Evolutionary conservation across 768 basidiomycete genomes (phyloP).

Genomic region (Termitomyces bulborhizus): DNA sequence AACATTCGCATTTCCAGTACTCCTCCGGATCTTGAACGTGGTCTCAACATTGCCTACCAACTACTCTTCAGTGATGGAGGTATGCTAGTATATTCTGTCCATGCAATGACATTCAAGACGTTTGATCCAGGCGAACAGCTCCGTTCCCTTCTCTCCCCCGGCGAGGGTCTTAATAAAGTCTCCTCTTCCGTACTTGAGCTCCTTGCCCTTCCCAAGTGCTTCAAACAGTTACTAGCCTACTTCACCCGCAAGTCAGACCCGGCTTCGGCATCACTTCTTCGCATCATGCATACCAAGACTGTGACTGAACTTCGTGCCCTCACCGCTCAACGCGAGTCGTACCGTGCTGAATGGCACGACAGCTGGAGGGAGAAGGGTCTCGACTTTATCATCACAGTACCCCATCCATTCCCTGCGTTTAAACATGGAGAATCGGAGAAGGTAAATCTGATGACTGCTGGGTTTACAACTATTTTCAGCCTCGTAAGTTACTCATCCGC

Average conservation of each 20-base stretch:
- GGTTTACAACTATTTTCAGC: constrained; percentile 65
- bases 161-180: constrained; percentile 27
- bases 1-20: constrained; percentile 10
- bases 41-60: constrained; percentile 48
- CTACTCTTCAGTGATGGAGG: constrained; percentile 54
- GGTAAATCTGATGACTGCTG: constrained; percentile 51
- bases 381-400: constrained; percentile 60
- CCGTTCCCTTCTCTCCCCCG: constrained; percentile 26
- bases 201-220: constrained; percentile 28
- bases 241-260: constrained; percentile 31
- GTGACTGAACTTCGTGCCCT: constrained; percentile 45
- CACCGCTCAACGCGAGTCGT: constrained; percentile 37
- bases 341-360: constrained; percentile 39
- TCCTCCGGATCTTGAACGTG: constrained; percentile 45
- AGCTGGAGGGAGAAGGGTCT: constrained; percentile 42
- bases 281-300: constrained; percentile 40
- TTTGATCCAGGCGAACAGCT: constrained; percentile 35
- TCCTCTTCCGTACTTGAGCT: constrained; percentile 26
- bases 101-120: not conserved
- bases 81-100: constrained; percentile 14
- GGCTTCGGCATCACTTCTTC: constrained; percentile 28
- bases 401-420: constrained; percentile 56
- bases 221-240: constrained; percentile 39
- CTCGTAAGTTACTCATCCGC: constrained; percentile 31
- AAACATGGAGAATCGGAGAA: constrained; percentile 44